Evolutionary conservation across 805 yeast species (phyloP).

Genomic region (Kuraishia floccosa): DNA sequence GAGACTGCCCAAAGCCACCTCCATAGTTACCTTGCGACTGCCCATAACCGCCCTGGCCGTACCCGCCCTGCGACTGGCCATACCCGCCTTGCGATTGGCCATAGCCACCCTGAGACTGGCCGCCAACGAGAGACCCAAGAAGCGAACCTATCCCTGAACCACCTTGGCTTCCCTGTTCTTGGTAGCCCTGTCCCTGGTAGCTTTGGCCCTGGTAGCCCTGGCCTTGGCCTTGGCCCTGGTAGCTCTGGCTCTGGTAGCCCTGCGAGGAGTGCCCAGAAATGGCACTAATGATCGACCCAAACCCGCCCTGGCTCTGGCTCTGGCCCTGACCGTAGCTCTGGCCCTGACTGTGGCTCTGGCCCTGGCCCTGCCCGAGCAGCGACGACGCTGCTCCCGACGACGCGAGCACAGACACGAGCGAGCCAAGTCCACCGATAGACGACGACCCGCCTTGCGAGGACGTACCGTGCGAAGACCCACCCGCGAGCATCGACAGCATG

Average conservation of each 20-base stretch:
- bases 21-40: not conserved
- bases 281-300: slow-evolving; percentile 9
- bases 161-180: not conserved
- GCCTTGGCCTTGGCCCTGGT: not conserved
- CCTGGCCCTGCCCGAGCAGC: slow-evolving; percentile 5
- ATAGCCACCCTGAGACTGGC: slow-evolving; percentile 7
- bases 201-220: not conserved
- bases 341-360: slow-evolving; percentile 5
- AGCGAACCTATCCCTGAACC: slow-evolving; percentile 1
- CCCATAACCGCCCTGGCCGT: not conserved
- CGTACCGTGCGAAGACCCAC: slow-evolving; percentile 3
- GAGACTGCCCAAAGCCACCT: not conserved
- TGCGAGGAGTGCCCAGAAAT: not conserved
- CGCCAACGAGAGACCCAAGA: not conserved
- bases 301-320: slow-evolving; percentile 11
- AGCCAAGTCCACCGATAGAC: slow-evolving; percentile 11
- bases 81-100: slow-evolving; percentile 7
- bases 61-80: slow-evolving; percentile 2
- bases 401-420: slow-evolving; percentile 10
- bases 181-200: not conserved
- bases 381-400: not conserved
- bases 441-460: slow-evolving; percentile 5
- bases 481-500: slow-evolving; percentile 13
- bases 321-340: slow-evolving; percentile 10
- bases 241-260: slow-evolving; percentile 1